Base-by-base conservation (phyloP, 495 filamentous ascomycete species). In the Penicillium cosmopolitanum region DNA sequence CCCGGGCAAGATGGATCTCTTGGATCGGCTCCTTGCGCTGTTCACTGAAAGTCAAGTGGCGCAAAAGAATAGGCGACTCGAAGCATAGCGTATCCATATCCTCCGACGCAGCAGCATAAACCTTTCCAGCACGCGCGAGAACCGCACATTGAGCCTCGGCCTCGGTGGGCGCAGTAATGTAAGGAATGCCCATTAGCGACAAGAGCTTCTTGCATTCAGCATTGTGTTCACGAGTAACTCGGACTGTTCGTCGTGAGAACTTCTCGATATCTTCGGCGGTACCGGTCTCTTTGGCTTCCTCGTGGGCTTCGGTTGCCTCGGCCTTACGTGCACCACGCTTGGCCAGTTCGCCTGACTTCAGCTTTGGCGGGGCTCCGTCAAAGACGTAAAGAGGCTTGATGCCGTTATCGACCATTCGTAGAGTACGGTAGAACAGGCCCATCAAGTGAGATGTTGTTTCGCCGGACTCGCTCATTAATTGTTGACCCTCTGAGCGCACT, bases 21-120 rank as follows among this genome's bases (percentile, higher is more conserved):
- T 93, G 94, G 60, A 99, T 97, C 1, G 95, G 95, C 70, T 97
- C 93, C 79, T 98, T 98, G 58, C 92, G 83, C 76, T 96, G 93
- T 77, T 99, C 95, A 70, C 90, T 93, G 73, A 96, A 97, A 9
- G 96, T 99, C 48, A 99, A 83, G 69, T 99, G 92, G 23, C 96
- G 83, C 51, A 99, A 78, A 23, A 99, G 78, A 61, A 99, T 91
- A 0, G 95, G 95, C 12, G 92, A 81, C 58, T 97, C 85, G 71
- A 98, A 99, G 71, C 95, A 97, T 16, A 99, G 78, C 0, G 95
- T 99, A 69, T 99, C 95, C 95, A 99, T 99, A 77, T 99, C 95
- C 78, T 99, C 95, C 43, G 89, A 94, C 1, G 95, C 95, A 25
- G 95, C 95, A 15, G 93, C 95, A 63, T 95, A 99, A 34, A 98